Evolutionary conservation across 1,139 yeast genomes (phyloP).

Genomic region (Hansenula sp.): DNA sequence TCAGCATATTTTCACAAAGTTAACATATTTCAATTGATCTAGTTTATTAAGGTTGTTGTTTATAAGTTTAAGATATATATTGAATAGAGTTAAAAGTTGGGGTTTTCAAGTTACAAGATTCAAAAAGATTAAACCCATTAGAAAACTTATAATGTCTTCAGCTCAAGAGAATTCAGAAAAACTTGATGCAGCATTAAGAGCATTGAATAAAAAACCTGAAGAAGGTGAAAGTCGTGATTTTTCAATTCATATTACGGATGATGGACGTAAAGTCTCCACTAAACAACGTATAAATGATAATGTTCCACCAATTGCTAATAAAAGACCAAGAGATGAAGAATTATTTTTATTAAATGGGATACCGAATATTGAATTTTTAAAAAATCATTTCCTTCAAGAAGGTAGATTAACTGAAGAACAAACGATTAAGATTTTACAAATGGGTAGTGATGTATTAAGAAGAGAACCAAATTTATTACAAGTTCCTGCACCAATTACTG

Average conservation of each 20-base stretch:
- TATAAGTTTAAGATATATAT: too few species aligned
- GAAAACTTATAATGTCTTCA: conserved; percentile 15
- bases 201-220: conserved; percentile 51
- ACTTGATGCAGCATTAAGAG: conserved; percentile 73
- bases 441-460: conserved; percentile 65
- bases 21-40: too few species aligned
- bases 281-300: conserved; percentile 60
- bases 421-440: conserved; percentile 60
- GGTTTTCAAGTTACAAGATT: too few species aligned
- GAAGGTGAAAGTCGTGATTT: conserved; percentile 34
- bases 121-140: too few species aligned
- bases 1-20: neutral
- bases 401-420: conserved; percentile 78
- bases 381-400: conserved; percentile 72
- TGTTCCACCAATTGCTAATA: conserved; percentile 68
- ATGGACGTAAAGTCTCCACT: conserved; percentile 65
- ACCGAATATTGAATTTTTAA: conserved; percentile 71
- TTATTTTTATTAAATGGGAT: conserved; percentile 60
- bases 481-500: conserved; percentile 91
- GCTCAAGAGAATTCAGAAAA: conserved; percentile 48
- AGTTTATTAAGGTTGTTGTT: too few species aligned
- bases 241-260: conserved; percentile 59
- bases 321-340: conserved; percentile 63
- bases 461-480: conserved; percentile 76
- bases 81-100: too few species aligned